Percentiles rank a stretch among this genome's conserved stretches.
phyloP scores from a whole-genome alignment of 2,329 filamentous ascomycete genomes.

The Colletotrichum siamense region DNA sequence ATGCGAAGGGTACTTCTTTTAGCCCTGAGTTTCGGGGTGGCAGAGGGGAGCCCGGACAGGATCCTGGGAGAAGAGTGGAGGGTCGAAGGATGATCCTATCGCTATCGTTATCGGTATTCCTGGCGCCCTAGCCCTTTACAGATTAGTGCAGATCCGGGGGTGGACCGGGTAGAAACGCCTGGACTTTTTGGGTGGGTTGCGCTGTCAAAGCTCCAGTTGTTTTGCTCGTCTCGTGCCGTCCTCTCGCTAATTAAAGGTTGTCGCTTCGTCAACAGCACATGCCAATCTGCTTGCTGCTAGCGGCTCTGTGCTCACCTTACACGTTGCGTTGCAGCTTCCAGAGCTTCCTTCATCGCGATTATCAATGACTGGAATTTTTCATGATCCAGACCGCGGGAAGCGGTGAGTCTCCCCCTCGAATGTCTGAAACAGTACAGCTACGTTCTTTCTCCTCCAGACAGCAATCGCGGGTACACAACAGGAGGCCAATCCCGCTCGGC shows the following conservation, averaged over 20 bases:
- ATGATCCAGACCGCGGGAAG: not conserved
- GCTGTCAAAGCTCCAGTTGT: constrained; percentile 12
- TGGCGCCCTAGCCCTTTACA: not conserved
- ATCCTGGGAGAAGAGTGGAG: constrained; percentile 13
- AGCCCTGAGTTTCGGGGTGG: not conserved
- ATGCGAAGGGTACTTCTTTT: not conserved
- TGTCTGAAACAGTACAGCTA: constrained; percentile 3
- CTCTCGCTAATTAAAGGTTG: not conserved
- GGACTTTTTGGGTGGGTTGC: constrained; percentile 12
- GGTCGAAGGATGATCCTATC: constrained; percentile 18
- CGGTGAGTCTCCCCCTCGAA: not conserved
- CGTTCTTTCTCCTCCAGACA: not conserved
- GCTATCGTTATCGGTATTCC: constrained; percentile 18
- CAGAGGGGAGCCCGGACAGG: constrained; percentile 11
- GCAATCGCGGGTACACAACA: not conserved
- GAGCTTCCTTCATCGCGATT: not conserved
- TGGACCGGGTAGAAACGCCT: constrained; percentile 18
- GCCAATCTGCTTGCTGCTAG: not conserved
- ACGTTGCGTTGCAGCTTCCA: not conserved
- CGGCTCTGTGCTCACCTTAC: not conserved
- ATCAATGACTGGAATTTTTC: not conserved
- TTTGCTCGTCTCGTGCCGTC: not conserved
- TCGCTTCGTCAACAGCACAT: not conserved
- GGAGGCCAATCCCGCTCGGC: not conserved
- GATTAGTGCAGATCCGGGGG: constrained; percentile 22